Base-by-base conservation (phyloP, 352 stramenopile species). In the Globisporangium paroecandrum region DNA sequence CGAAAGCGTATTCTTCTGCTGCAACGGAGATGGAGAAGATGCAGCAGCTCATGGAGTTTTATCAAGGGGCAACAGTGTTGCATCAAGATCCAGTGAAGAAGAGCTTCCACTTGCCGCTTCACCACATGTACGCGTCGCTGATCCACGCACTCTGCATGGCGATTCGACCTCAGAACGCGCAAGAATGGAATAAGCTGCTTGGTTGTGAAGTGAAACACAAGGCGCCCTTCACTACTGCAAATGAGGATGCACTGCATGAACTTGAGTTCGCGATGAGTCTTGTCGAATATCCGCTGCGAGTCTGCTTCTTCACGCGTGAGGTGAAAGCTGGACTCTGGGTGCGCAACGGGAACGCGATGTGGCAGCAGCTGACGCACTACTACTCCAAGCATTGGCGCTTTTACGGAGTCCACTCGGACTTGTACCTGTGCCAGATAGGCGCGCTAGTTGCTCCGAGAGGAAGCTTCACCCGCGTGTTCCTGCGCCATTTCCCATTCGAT, bases 351-450 rank as follows among this genome's bases (percentile, higher is more conserved):
- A 89, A 83, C 43, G 82, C 84, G 15, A 94, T 94, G 87, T 79
- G 84, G 69, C 84, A 93, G 57, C 87, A 94, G 58, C 71, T 94
- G 27, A 78, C 84, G 24, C 87, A 94, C 62, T 94, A 93, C 58
- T 82, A 89, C 70, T 89, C 84, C 9, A 91, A 90, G 64, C 84
- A 94, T 55, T 94, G 87, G 87, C 78, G 87, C 12, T 91, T 82
- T 64, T 89, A 81, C 58, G 87, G 87, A 15, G 76, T 94, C 12
- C 82, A 93, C 61, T 84, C 77, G 1, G 87, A 94, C 64, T 47
- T 93, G 49, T 94, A 90, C 34, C 38, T 92, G 2, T 82, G 76
- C 27, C 87, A 94, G 47, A 36, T 93, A 7, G 80, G 75, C 22
- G 79, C 83, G 3, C 68, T 81, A 18, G 34, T 88, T 43, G 75